Conservation (phyloP, 805 yeast species). For the Lipomyces oligophaga region DNA sequence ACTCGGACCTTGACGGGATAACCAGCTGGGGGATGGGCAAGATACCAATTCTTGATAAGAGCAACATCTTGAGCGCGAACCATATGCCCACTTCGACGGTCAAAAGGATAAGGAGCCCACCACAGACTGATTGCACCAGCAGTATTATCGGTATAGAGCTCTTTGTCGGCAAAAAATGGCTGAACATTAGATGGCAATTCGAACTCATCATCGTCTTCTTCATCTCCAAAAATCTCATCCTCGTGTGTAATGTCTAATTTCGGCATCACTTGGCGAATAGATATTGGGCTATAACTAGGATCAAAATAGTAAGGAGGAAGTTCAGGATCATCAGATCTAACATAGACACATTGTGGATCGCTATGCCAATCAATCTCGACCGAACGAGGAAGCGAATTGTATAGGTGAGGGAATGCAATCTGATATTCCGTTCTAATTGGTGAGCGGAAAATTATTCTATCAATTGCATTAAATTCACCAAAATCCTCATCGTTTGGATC, state of each 20-base stretch:
- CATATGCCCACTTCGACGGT: slow-evolving; percentile 64
- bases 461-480: slow-evolving; percentile 86
- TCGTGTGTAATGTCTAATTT: slow-evolving; percentile 30
- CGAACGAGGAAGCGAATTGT: slow-evolving; percentile 69
- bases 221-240: slow-evolving; percentile 27
- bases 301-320: slow-evolving; percentile 56
- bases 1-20: slow-evolving; percentile 74
- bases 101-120: slow-evolving; percentile 84
- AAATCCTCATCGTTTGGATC: slow-evolving; percentile 71
- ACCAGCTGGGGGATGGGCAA: slow-evolving; percentile 55
- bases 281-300: slow-evolving; percentile 54
- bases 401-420: slow-evolving; percentile 81
- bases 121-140: slow-evolving; percentile 59
- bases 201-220: slow-evolving; percentile 43
- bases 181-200: slow-evolving; percentile 43
- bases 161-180: slow-evolving; percentile 52
- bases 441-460: slow-evolving; percentile 74
- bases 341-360: slow-evolving; percentile 54
- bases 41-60: slow-evolving; percentile 75
- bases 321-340: slow-evolving; percentile 48
- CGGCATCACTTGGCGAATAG: slow-evolving; percentile 35
- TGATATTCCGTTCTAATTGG: slow-evolving; percentile 78
- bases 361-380: slow-evolving; percentile 63
- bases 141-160: slow-evolving; percentile 46
- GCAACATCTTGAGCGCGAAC: slow-evolving; percentile 89